A percentile compares a stretch with the other conserved stretches of the same genome.
Conservation (phyloP, 306 rosid species). For the Comarum palustre region DNA sequence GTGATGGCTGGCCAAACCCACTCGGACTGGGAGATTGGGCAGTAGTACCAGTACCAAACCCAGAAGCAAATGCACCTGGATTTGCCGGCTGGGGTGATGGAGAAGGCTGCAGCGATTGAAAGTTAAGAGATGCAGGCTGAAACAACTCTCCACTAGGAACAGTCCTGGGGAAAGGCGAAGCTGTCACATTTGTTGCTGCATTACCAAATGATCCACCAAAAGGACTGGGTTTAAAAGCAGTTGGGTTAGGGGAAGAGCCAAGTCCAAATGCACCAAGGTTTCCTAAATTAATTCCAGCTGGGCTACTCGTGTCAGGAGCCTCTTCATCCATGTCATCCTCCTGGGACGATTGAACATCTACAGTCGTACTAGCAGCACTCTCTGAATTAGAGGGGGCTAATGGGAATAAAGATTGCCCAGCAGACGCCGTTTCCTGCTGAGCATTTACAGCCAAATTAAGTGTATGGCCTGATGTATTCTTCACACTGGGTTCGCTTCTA, state of each 20-base stretch:
- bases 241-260: conserved; percentile 45
- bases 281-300: conserved; percentile 52
- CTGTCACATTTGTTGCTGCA: conserved; percentile 32
- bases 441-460: conserved; percentile 29
- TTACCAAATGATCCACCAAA: conserved; percentile 73
- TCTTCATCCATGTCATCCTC: conserved; percentile 98
- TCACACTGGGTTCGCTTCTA: conserved; percentile 25
- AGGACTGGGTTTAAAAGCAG: conserved; percentile 59
- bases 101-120: conserved; percentile 54
- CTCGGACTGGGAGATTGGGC: conserved; percentile 46
- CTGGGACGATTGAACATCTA: conserved; percentile 42
- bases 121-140: conserved; percentile 78
- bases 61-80: conserved; percentile 54
- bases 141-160: conserved; percentile 67
- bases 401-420: conserved; percentile 40
- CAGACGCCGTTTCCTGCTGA: conserved; percentile 41
- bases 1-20: conserved; percentile 71
- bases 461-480: conserved; percentile 25
- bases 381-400: conserved; percentile 37
- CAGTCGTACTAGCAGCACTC: conserved; percentile 32
- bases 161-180: conserved; percentile 43
- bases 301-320: conserved; percentile 63
- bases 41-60: conserved; percentile 46
- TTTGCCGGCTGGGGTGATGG: conserved; percentile 46
- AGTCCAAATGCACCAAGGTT: conserved; percentile 61